Percentiles rank a stretch among this genome's conserved stretches.
Conservation (phyloP, 2,329 filamentous ascomycete species). For the Furcasterigmium furcatum region DNA sequence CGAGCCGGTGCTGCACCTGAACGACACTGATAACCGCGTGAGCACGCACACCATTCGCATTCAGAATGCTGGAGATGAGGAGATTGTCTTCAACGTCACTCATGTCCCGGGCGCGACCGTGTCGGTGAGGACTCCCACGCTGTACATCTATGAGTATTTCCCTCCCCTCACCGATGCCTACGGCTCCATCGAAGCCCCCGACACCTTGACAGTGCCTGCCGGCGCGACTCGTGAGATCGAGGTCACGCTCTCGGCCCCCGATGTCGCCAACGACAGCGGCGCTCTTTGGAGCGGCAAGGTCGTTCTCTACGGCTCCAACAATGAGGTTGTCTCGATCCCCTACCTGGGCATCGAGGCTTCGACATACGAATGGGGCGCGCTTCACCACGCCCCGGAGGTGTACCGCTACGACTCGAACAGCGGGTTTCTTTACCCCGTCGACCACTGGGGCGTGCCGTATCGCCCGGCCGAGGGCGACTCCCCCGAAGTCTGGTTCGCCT, state of each 20-base stretch:
- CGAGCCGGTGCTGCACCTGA: conserved; percentile 9
- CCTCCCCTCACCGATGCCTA: conserved; percentile 5
- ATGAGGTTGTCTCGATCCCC: conserved; percentile 11
- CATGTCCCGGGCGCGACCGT: conserved; percentile 10
- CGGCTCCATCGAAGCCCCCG: conserved; percentile 6
- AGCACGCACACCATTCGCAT: conserved; percentile 11
- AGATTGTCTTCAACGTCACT: conserved; percentile 11
- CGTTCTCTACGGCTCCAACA: conserved; percentile 12
- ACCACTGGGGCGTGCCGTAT: conserved; percentile 9
- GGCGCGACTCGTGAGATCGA: conserved; percentile 5
- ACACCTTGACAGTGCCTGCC: conserved; percentile 1
- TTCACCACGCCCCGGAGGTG: conserved; percentile 9
- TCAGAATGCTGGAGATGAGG: conserved; percentile 6
- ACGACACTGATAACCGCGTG: conserved; percentile 14
- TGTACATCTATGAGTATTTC: conserved; percentile 10
- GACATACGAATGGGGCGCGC: conserved; percentile 15
- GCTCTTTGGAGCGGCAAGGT: conserved; percentile 17
- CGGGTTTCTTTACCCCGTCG: conserved; percentile 12
- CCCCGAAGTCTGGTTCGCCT: conserved; percentile 13
- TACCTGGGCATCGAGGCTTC: conserved; percentile 17
- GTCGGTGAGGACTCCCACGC: conserved; percentile 5
- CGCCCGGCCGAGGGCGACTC: conserved; percentile 10
- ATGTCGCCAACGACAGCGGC: conserved; percentile 9
- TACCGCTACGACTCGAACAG: conserved; percentile 11
- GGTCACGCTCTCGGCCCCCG: conserved; percentile 6